phyloP scores from a whole-genome alignment of 106 monocot species.

The Agapanthus africanus region DNA sequence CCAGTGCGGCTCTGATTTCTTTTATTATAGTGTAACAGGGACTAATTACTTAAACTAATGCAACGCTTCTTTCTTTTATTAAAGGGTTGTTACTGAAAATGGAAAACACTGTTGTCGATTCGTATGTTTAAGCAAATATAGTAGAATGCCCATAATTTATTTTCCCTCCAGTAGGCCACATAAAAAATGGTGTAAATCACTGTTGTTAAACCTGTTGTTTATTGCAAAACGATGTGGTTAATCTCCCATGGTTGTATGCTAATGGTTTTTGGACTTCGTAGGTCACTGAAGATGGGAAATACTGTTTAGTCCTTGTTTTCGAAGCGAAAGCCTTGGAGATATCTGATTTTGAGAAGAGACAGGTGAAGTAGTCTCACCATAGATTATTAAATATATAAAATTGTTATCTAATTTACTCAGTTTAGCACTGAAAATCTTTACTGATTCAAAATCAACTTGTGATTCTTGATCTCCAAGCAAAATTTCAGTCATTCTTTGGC shows the following conservation, averaged over 20 bases:
- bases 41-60: too few species aligned
- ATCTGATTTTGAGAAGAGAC: constrained; percentile 86
- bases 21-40: neutral
- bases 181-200: too few species aligned
- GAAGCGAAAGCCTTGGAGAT: constrained; percentile 83
- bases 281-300: constrained; percentile 85
- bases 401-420: neutral
- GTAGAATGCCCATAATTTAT: too few species aligned
- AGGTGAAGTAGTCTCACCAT: constrained; percentile 34
- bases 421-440: neutral
- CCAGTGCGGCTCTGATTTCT: neutral
- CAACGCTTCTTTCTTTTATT: too few species aligned
- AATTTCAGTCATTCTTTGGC: constrained; percentile 90
- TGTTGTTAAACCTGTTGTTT: too few species aligned
- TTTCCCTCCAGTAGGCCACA: too few species aligned
- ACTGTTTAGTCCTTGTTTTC: constrained; percentile 83
- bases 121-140: too few species aligned
- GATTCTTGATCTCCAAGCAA: constrained; percentile 44
- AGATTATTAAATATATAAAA: neutral
- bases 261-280: constrained; percentile 12
- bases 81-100: constrained; percentile 1
- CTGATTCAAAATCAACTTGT: too few species aligned
- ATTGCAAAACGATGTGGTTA: neutral
- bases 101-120: neutral
- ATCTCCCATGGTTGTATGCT: neutral